phyloP scores from a whole-genome alignment of 2,329 filamentous ascomycete species.

The Colletotrichum sp. region DNA sequence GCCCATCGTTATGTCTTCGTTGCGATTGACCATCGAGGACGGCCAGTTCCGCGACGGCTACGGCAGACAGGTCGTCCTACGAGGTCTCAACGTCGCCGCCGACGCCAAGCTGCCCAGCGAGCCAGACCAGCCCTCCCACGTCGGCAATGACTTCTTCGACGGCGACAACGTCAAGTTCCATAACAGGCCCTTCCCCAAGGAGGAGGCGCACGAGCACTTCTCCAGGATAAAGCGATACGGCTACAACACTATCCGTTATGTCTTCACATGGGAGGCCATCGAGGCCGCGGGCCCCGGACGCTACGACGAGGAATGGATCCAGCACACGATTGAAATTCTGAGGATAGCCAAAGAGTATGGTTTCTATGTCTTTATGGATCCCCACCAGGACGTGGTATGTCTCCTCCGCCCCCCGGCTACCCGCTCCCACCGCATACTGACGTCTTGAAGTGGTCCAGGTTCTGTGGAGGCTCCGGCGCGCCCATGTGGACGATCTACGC shows the following conservation, averaged over 20 bases:
- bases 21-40: constrained; percentile 84
- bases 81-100: constrained; percentile 92
- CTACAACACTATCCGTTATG: constrained; percentile 94
- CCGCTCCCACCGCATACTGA: constrained; percentile 27
- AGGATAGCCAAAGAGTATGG: constrained; percentile 86
- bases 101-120: constrained; percentile 88
- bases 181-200: constrained; percentile 79
- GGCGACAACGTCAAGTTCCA: constrained; percentile 92
- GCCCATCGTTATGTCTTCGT: constrained; percentile 65
- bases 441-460: constrained; percentile 78
- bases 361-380: constrained; percentile 98
- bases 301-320: constrained; percentile 94
- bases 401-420: neutral
- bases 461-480: constrained; percentile 91
- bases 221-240: constrained; percentile 84
- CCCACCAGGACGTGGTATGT: constrained; percentile 93
- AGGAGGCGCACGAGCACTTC: constrained; percentile 87
- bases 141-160: constrained; percentile 83
- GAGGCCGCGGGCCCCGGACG: constrained; percentile 88
- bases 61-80: constrained; percentile 84
- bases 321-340: constrained; percentile 86
- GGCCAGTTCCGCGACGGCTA: constrained; percentile 81
- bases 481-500: constrained; percentile 99
- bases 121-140: constrained; percentile 82
- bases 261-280: constrained; percentile 99